Evolutionary conservation across 228 moss, liverwort and hornwort genomes (phyloP).

Genomic region (Sphagnum magellanicum): DNA sequence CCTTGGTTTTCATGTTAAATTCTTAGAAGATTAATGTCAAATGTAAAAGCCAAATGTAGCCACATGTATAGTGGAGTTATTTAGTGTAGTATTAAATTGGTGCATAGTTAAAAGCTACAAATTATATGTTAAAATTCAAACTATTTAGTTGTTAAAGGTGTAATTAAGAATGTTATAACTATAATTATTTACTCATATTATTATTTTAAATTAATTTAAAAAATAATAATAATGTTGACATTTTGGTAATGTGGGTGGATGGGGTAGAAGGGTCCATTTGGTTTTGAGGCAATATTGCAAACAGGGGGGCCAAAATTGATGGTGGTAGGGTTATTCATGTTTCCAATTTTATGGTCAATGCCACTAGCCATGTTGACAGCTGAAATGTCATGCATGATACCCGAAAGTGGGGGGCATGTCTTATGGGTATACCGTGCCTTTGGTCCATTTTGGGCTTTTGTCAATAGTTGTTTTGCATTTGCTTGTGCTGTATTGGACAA

Average conservation of each 20-base stretch:
- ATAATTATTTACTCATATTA: neutral
- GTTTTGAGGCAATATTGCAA: constrained; percentile 33
- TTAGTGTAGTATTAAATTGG: neutral
- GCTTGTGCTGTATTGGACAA: constrained; percentile 56
- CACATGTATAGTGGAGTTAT: neutral
- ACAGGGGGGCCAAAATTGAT: constrained; percentile 63
- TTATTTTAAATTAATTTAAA: neutral
- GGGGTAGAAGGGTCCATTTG: constrained; percentile 51
- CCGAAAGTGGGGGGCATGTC: constrained; percentile 81
- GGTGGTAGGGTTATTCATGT: constrained; percentile 20
- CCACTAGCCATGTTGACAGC: constrained; percentile 67
- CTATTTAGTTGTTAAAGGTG: neutral
- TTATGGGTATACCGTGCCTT: constrained; percentile 89
- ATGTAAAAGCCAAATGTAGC: neutral
- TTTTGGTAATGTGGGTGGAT: neutral
- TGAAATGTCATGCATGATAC: constrained; percentile 85
- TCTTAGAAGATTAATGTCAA: neutral
- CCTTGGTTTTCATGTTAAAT: neutral
- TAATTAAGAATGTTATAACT: neutral
- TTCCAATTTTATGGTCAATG: constrained; percentile 44
- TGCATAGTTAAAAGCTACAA: neutral
- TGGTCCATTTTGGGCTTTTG: constrained; percentile 89
- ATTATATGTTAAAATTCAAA: neutral
- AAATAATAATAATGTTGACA: no score
- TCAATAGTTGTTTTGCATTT: constrained; percentile 82